phyloP scores from a whole-genome alignment of 2,329 filamentous ascomycete species.

The Gaeumannomyces tritici region DNA sequence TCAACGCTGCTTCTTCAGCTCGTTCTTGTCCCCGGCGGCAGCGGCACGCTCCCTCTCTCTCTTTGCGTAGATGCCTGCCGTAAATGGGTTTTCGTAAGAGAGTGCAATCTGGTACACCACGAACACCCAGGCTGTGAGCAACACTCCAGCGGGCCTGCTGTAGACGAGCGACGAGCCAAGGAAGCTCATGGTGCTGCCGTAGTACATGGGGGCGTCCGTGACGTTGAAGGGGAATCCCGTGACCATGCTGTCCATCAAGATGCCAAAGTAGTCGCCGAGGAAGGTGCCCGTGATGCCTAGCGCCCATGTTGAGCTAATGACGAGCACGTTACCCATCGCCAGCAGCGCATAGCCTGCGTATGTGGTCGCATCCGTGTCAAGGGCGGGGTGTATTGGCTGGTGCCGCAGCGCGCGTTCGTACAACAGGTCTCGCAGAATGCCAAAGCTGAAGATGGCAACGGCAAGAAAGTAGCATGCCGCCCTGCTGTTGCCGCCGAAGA shows the following conservation, averaged over 20 bases:
- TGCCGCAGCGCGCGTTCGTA: conserved; percentile 76
- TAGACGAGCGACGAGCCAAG: conserved; percentile 76
- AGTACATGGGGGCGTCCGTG: conserved; percentile 89
- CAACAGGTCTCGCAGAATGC: conserved; percentile 77
- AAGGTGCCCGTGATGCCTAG: conserved; percentile 94
- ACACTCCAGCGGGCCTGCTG: conserved; percentile 76
- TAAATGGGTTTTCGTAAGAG: conserved; percentile 89
- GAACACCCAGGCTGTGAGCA: conserved; percentile 67
- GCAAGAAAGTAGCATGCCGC: conserved; percentile 86
- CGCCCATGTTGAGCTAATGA: conserved; percentile 81
- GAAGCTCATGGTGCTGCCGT: conserved; percentile 87
- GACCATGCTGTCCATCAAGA: conserved; percentile 91
- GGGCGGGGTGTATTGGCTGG: conserved; percentile 64
- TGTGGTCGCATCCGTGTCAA: conserved; percentile 50
- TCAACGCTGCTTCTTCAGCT: conserved; percentile 39
- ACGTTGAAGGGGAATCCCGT: conserved; percentile 95
- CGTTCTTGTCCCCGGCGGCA: conserved; percentile 15
- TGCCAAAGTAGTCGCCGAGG: conserved; percentile 96
- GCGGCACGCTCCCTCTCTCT: conserved; percentile 51
- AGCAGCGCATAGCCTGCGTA: conserved; percentile 64
- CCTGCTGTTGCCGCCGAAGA: conserved; percentile 70
- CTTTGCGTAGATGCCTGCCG: conserved; percentile 84
- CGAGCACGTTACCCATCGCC: conserved; percentile 68
- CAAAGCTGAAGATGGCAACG: conserved; percentile 80
- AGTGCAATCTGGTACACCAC: conserved; percentile 73